Conservation (phyloP, 306 rosid genomes). For the Corylus heterophylla region DNA sequence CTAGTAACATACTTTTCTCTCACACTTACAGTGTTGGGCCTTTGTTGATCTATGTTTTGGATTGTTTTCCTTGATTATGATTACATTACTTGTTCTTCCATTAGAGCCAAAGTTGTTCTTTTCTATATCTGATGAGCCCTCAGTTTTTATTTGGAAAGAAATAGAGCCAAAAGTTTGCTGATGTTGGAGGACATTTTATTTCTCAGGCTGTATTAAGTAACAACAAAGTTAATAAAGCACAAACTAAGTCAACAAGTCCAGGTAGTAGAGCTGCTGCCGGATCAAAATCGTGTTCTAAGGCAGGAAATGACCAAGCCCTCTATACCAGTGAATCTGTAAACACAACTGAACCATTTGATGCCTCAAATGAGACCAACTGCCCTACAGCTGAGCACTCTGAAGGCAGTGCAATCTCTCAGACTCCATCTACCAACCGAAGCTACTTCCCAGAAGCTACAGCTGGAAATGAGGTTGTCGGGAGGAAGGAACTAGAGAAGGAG, state of each 20-base stretch:
- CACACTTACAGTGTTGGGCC: background rate
- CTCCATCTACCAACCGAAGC: constrained; percentile 25
- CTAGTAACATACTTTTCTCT: too few species aligned
- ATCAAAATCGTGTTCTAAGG: constrained; percentile 33
- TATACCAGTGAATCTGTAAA: constrained; percentile 22
- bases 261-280: constrained; percentile 29
- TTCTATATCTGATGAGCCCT: background rate
- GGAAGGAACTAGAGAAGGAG: constrained; percentile 39
- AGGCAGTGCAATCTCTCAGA: constrained; percentile 32
- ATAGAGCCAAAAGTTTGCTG: constrained; percentile 1
- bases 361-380: constrained; percentile 20
- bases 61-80: background rate
- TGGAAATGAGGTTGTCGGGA: constrained; percentile 17
- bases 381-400: constrained; percentile 23
- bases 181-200: constrained; percentile 8
- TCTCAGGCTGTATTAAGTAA: constrained; percentile 34
- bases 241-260: constrained; percentile 33
- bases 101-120: background rate
- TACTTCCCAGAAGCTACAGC: constrained; percentile 14
- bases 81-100: background rate
- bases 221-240: constrained; percentile 35
- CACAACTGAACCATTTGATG: constrained; percentile 6
- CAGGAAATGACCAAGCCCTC: constrained; percentile 27
- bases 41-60: background rate
- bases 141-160: background rate